A percentile compares a stretch with the other conserved stretches of the same genome.
Conservation (phyloP, 331 rosid species). For the Pyracantha coccinea region DNA sequence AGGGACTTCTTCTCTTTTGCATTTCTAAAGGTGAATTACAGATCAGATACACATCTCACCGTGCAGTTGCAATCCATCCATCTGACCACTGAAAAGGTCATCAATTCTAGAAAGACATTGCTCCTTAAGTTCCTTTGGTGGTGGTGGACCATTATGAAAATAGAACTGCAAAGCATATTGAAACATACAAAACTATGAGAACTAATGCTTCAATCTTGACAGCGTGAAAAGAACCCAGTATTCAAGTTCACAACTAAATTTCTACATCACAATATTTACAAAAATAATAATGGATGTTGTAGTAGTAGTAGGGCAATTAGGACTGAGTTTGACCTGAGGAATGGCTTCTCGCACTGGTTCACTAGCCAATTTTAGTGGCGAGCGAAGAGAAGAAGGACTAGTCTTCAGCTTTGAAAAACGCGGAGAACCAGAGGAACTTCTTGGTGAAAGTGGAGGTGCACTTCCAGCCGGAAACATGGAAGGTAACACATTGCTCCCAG, state of each 20-base stretch:
- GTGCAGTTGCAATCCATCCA: constrained; percentile 74
- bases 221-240: background rate
- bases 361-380: constrained; percentile 79
- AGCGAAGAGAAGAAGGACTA: constrained; percentile 72
- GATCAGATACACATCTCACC: constrained; percentile 50
- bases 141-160: constrained; percentile 81
- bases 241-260: background rate
- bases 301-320: background rate
- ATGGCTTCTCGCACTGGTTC: constrained; percentile 83
- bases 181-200: background rate
- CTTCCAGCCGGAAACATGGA: constrained; percentile 95
- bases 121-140: constrained; percentile 67
- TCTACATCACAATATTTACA: background rate
- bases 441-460: constrained; percentile 90
- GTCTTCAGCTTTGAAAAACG: constrained; percentile 67
- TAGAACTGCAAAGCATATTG: constrained; percentile 57
- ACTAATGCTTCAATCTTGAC: background rate
- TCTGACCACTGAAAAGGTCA: constrained; percentile 57
- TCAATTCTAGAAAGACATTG: constrained; percentile 56
- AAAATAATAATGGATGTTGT: background rate
- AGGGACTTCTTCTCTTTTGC: background rate
- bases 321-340: constrained; percentile 66
- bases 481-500: constrained; percentile 55
- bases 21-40: background rate
- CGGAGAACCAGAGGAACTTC: constrained; percentile 86